Conservation (phyloP, 352 stramenopile species). For the Phytophthora fragariaefolia region DNA sequence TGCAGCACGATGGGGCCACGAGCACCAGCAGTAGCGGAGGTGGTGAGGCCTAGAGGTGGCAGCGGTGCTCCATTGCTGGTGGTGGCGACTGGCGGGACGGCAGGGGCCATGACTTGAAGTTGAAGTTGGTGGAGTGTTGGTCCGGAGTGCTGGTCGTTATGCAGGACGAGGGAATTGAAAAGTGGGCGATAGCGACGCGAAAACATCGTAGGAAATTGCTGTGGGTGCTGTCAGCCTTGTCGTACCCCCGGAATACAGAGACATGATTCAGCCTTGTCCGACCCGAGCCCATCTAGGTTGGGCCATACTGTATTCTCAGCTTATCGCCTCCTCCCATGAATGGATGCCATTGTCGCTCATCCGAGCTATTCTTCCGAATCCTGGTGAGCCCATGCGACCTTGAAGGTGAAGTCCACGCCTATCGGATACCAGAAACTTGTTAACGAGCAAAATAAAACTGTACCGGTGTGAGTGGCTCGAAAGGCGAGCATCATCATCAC, state of each 20-base stretch:
- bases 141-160: background rate
- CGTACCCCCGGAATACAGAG: background rate
- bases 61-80: slow-evolving; percentile 71
- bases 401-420: background rate
- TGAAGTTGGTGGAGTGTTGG: background rate
- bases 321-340: too few relatives aligned
- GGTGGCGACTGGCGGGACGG: slow-evolving; percentile 24
- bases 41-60: slow-evolving; percentile 67
- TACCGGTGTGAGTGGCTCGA: background rate
- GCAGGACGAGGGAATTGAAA: background rate
- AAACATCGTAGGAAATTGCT: background rate
- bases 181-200: background rate
- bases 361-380: too few relatives aligned
- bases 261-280: background rate
- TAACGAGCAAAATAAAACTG: background rate
- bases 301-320: too few relatives aligned
- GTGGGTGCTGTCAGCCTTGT: background rate
- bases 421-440: background rate
- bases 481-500: slow-evolving; percentile 12
- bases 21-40: slow-evolving; percentile 69
- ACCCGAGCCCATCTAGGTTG: background rate
- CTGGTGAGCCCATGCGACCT: background rate
- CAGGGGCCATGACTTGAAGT: background rate
- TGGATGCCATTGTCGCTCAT: background rate
- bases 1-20: slow-evolving; percentile 72